Evolutionary conservation across 164 flowering plant species (phyloP), one percentile per base, ranked within the genome.

Genomic region (Umbilicus rupestris): DNA sequence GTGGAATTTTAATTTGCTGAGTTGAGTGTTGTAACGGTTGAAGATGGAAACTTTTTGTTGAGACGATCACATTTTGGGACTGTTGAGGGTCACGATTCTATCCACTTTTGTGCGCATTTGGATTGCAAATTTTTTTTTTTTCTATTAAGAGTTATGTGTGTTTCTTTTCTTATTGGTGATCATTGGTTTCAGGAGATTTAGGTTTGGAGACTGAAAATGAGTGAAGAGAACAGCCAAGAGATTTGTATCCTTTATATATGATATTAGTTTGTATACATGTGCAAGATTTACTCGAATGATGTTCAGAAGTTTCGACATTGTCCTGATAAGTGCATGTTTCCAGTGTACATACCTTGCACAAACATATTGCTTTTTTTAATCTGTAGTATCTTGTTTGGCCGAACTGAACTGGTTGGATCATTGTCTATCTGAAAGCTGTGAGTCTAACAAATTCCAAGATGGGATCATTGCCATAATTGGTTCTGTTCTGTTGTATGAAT

Each of bases 161-260:
- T 45, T 47, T 31, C 55, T 52, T 57, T 62, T 31, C 39, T 52
- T 7, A 17, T 24, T 20, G 39, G 17, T 10, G 6, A 15, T 46
- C 31, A 16, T 57, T 52, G 60, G 16, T 49, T 17, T 58, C 39
- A 37, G 68, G 68, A 2, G 60, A 6, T 26, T 22, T 45, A 28
- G 64, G 30, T 57, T 58, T 60, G 65, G 49, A 39, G 55, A 66
- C 33, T 59, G 68, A 30, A 6, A 26, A 73, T 80, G 78, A 74
- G 75, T 28, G 73, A 66, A 24, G 78, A 69, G 63, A 69, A 68
- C 57, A 71, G 66, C 8, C n/a, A 65, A 0, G 78, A 70, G 68
- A 76, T 68, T 39, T 12, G 81, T 74, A 76, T 69, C 68, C 71
- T 79, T 79, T 39, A 29, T 41, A 15, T 33, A n/a, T 28, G 11